Conservation (phyloP, 176 grass and related monocot genomes). For the Echinochloa phyllopogon region DNA sequence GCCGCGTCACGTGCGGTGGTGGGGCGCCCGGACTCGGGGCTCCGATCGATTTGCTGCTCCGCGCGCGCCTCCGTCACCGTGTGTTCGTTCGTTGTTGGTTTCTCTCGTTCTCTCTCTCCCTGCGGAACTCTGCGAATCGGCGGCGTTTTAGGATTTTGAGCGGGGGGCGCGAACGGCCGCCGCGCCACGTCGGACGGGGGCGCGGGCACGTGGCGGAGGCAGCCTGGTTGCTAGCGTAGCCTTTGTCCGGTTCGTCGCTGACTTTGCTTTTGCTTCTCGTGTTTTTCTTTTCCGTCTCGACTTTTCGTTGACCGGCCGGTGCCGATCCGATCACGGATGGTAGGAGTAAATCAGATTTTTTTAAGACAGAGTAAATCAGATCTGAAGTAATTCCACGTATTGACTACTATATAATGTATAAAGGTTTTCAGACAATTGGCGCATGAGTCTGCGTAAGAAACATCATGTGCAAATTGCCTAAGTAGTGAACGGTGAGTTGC, state of each 20-base stretch:
- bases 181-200: conserved; percentile 46
- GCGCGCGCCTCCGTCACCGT: not conserved
- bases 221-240: conserved; percentile 37
- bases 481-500: no score
- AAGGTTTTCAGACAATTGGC: no score
- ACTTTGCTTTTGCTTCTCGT: no score
- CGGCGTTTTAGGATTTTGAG: conserved; percentile 58
- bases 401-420: no score
- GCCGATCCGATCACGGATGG: not conserved
- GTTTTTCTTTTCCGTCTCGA: not conserved
- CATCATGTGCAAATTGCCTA: no score
- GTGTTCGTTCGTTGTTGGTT: not conserved
- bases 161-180: conserved; percentile 48
- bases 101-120: not conserved
- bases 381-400: no score
- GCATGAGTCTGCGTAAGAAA: no score
- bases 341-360: not conserved
- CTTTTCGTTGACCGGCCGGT: not conserved
- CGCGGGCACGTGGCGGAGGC: conserved; percentile 39
- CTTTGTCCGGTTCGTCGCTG: conserved; percentile 29
- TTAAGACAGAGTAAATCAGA: no score
- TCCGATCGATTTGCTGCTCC: not conserved
- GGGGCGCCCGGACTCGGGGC: conserved; percentile 1
- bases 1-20: not conserved
- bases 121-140: conserved; percentile 43